These are phyloP conservation scores for Pythium periplocum DNA, from an alignment of 352 stramenopile species.

Conservation along the genomic window DNA sequence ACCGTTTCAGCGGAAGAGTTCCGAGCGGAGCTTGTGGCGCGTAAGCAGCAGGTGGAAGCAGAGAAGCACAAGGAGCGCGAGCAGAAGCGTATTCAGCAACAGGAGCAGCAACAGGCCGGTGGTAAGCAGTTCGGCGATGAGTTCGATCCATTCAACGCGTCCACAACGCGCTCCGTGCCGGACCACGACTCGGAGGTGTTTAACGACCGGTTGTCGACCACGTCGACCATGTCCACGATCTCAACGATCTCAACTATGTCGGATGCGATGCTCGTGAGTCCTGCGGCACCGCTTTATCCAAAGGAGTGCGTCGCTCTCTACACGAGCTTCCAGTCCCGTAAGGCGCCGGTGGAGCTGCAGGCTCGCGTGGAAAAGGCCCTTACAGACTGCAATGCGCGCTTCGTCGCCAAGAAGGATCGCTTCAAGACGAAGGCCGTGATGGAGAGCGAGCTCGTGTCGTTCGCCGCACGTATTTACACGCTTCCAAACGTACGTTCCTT, in stretches of 20 bases:
- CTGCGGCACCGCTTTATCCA: slow-evolving; percentile 43
- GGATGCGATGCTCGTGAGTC: not conserved
- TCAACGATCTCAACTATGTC: slow-evolving; percentile 2
- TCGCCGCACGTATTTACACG: slow-evolving; percentile 60
- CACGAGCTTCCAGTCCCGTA: slow-evolving; percentile 68
- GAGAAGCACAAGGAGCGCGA: slow-evolving; percentile 67
- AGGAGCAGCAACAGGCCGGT: slow-evolving; percentile 33
- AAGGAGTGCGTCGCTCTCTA: slow-evolving; percentile 57
- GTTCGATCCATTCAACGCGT: slow-evolving; percentile 56
- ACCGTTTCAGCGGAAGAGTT: slow-evolving; percentile 34
- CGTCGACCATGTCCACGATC: slow-evolving; percentile 16
- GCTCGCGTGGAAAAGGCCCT: slow-evolving; percentile 48
- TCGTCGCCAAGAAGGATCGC: slow-evolving; percentile 49
- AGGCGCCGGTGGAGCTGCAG: slow-evolving; percentile 40
- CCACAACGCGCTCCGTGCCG: slow-evolving; percentile 38
- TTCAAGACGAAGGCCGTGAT: slow-evolving; percentile 77
- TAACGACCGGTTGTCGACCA: slow-evolving; percentile 18
- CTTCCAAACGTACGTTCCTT: slow-evolving; percentile 58
- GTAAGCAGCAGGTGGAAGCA: slow-evolving; percentile 63
- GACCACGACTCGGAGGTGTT: slow-evolving; percentile 26
- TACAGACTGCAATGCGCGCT: slow-evolving; percentile 34
- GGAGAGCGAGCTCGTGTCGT: slow-evolving; percentile 45
- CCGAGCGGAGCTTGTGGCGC: slow-evolving; percentile 42
- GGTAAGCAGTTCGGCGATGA: slow-evolving; percentile 38
- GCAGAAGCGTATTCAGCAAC: slow-evolving; percentile 42